Conservation (phyloP, 2,329 filamentous ascomycete genomes). For the Ophiostoma himal-ulmi region DNA sequence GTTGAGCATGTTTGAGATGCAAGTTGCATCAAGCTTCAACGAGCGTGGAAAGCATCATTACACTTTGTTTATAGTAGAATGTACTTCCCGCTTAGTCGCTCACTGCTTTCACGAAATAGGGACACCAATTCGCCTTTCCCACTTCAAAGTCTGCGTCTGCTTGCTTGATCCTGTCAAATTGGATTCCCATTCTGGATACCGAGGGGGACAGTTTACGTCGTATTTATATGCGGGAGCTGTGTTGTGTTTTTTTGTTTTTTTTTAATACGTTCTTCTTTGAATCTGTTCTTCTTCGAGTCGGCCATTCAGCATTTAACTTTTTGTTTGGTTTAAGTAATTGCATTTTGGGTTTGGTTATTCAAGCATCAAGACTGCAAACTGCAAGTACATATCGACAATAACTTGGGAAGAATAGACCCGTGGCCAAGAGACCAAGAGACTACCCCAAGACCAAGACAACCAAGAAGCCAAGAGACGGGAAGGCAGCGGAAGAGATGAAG, state of each 20-base stretch:
- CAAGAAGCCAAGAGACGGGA: conserved; percentile 10
- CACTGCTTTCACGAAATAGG: background rate
- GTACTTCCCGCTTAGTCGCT: background rate
- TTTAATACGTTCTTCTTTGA: background rate
- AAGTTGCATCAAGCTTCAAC: background rate
- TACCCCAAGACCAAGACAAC: conserved; percentile 5
- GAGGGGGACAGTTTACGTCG: background rate
- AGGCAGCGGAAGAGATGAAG: background rate
- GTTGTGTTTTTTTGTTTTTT: too few species aligned
- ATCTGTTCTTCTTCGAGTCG: too few species aligned
- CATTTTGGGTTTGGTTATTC: background rate
- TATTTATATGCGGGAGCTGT: background rate
- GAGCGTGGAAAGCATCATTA: background rate
- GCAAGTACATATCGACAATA: background rate
- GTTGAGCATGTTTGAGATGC: background rate
- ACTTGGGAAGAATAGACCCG: background rate
- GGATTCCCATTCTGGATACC: background rate
- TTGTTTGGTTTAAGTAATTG: too few species aligned
- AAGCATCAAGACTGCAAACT: background rate
- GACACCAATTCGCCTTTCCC: too few species aligned
- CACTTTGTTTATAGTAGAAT: background rate
- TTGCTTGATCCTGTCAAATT: background rate
- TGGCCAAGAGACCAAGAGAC: background rate
- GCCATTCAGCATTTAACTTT: too few species aligned
- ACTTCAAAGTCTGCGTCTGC: background rate